phyloP scores from a whole-genome alignment of 2,329 filamentous ascomycete genomes.

The Colletotrichum eremochloae region DNA sequence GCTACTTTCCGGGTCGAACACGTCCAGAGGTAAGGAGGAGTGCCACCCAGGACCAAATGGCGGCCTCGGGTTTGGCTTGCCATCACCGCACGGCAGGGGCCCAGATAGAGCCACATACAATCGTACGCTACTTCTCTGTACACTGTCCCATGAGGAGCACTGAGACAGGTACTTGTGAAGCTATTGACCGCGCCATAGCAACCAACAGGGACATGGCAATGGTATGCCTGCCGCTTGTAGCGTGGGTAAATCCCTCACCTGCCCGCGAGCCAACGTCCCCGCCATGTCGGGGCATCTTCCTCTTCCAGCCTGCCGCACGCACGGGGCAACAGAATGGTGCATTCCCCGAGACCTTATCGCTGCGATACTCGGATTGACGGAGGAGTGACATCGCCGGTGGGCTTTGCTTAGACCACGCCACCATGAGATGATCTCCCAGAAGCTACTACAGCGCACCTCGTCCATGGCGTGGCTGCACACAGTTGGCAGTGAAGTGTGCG shows the following conservation, averaged over 20 bases:
- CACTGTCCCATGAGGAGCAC: background rate
- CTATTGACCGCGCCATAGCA: background rate
- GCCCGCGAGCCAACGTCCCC: constrained; percentile 1
- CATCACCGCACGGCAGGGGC: background rate
- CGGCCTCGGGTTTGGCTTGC: background rate
- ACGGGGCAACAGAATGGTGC: background rate
- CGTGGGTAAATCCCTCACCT: constrained; percentile 5
- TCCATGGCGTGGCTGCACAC: too few relatives aligned
- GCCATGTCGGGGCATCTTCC: background rate
- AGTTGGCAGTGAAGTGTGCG: background rate
- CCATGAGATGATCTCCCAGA: background rate
- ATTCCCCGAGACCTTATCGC: background rate
- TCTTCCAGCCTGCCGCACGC: background rate
- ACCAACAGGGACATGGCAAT: background rate
- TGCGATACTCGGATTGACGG: background rate
- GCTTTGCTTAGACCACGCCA: too few relatives aligned
- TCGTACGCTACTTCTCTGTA: background rate
- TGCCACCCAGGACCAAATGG: background rate
- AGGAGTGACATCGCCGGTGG: too few relatives aligned
- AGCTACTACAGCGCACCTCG: background rate
- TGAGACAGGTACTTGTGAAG: background rate
- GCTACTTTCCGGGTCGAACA: background rate
- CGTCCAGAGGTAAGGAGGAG: background rate
- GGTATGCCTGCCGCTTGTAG: background rate
- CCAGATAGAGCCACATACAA: background rate